Evolutionary conservation across 306 rosid genomes (phyloP).

Genomic region (Vicia sativa): DNA sequence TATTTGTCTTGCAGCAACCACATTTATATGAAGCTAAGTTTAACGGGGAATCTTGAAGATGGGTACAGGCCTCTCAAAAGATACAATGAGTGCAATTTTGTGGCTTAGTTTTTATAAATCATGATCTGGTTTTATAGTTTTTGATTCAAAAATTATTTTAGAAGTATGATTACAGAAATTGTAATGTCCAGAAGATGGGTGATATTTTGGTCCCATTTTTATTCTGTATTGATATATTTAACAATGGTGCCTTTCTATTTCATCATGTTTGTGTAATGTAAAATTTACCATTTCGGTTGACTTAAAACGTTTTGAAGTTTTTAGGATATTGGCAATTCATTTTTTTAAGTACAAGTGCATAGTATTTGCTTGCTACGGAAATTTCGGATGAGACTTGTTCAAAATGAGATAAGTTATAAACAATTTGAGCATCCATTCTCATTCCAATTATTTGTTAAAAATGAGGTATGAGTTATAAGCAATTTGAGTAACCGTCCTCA

Average conservation of each 20-base stretch:
- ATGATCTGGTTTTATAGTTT: conserved; percentile 39
- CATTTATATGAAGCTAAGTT: conserved; percentile 81
- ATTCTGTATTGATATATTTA: conserved; percentile 32
- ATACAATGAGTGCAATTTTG: conserved; percentile 32
- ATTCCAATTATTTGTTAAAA: too few species aligned
- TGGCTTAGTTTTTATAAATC: conserved; percentile 28
- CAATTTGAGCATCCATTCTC: too few species aligned
- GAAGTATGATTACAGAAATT: conserved; percentile 42
- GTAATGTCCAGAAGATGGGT: conserved; percentile 14
- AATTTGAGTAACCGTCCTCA: too few species aligned
- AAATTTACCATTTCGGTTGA: not conserved
- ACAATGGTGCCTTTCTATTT: conserved; percentile 7
- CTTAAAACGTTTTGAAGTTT: not conserved
- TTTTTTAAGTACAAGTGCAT: too few species aligned
- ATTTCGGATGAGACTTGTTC: too few species aligned
- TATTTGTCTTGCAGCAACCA: conserved; percentile 70
- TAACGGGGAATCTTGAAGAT: conserved; percentile 57
- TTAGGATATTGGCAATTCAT: not conserved
- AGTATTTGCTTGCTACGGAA: too few species aligned
- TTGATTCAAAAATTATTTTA: conserved; percentile 42
- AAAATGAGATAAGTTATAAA: too few species aligned
- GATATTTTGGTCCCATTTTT: conserved; percentile 1
- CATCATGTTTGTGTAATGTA: conserved; percentile 12
- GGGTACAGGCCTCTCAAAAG: conserved; percentile 1
- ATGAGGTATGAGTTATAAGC: too few species aligned